Evolutionary conservation across 352 stramenopile genomes (phyloP).

Genomic region (Peronospora belbahrii): DNA sequence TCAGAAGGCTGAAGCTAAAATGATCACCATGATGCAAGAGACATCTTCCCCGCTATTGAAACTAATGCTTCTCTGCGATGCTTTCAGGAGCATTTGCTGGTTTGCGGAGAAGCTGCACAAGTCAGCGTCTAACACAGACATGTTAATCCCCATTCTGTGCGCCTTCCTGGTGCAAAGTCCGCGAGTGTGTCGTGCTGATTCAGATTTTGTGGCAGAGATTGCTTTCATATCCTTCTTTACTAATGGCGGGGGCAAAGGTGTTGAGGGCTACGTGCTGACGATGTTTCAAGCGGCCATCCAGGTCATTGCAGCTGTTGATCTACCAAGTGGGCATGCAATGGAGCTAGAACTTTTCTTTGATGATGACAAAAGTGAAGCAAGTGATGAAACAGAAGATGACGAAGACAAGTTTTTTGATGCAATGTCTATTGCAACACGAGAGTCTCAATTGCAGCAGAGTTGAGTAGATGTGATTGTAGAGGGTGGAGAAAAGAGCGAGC

Average conservation of each 20-base stretch:
- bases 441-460: slow-evolving; percentile 6
- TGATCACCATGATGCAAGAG: slow-evolving; percentile 41
- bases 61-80: slow-evolving; percentile 47
- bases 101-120: slow-evolving; percentile 61
- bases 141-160: slow-evolving; percentile 63
- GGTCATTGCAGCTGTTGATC: slow-evolving; percentile 57
- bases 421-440: too few species aligned
- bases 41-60: slow-evolving; percentile 52
- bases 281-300: slow-evolving; percentile 68
- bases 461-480: not conserved
- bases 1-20: slow-evolving; percentile 29
- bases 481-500: not conserved
- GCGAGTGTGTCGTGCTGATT: slow-evolving; percentile 12
- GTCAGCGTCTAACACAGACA: slow-evolving; percentile 55
- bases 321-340: slow-evolving; percentile 38
- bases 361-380: slow-evolving; percentile 23
- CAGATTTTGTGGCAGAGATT: slow-evolving; percentile 61
- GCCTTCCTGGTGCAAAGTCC: slow-evolving; percentile 45
- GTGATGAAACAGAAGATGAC: slow-evolving; percentile 23
- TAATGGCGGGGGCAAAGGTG: slow-evolving; percentile 59
- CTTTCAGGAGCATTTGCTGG: slow-evolving; percentile 56
- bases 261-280: slow-evolving; percentile 71
- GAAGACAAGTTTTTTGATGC: slow-evolving; percentile 58
- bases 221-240: slow-evolving; percentile 77
- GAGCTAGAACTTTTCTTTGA: slow-evolving; percentile 49